Conservation (phyloP, 768 basidiomycete species). For the Mycena galopus region DNA sequence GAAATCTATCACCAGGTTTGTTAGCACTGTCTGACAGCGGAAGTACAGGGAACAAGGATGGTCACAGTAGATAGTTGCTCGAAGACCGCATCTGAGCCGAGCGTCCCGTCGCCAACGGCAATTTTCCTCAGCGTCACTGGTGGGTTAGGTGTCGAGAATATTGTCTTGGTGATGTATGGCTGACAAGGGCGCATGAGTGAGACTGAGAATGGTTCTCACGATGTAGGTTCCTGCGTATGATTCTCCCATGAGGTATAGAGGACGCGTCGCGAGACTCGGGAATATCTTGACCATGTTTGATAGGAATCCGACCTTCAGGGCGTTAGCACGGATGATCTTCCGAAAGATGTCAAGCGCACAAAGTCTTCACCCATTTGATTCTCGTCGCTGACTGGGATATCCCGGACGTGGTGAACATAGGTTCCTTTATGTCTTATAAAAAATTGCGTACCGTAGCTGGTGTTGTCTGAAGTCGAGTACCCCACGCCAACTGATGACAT, state of each 20-base stretch:
- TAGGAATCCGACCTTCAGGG: conserved; percentile 74
- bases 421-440: background rate
- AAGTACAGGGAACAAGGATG: conserved; percentile 31
- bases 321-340: background rate
- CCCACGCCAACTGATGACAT: conserved; percentile 59
- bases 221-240: conserved; percentile 70
- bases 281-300: conserved; percentile 81
- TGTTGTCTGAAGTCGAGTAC: conserved; percentile 71
- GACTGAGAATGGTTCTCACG: background rate
- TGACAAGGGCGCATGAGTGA: background rate
- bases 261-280: conserved; percentile 73
- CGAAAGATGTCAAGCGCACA: conserved; percentile 47
- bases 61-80: conserved; percentile 66
- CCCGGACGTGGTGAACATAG: background rate
- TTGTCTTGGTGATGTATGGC: conserved; percentile 80
- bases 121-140: conserved; percentile 79
- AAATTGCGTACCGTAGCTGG: conserved; percentile 65
- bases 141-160: conserved; percentile 70
- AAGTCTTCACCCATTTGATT: conserved; percentile 74
- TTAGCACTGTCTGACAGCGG: background rate
- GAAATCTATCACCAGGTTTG: conserved; percentile 52
- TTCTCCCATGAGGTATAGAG: conserved; percentile 77
- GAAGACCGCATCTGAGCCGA: conserved; percentile 64
- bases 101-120: conserved; percentile 76
- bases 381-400: conserved; percentile 62